Conservation (phyloP, 148 eudicot genomes). For the Rheum nobile region DNA sequence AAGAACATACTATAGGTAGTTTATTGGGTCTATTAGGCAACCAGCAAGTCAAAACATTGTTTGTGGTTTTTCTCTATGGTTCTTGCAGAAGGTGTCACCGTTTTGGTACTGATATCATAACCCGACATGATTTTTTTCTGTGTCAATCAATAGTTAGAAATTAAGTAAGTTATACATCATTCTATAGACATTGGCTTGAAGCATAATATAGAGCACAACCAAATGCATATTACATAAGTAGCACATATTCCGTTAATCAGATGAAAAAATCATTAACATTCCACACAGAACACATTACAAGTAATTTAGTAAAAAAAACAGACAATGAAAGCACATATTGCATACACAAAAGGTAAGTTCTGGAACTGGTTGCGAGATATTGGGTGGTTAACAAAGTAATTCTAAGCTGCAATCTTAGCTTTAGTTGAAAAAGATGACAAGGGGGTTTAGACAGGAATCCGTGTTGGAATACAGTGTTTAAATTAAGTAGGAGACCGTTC, state of each 20-base stretch:
- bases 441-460: too few relatives aligned
- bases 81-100: conserved; percentile 15
- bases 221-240: not conserved
- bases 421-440: not conserved
- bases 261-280: too few relatives aligned
- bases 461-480: not conserved
- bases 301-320: not conserved
- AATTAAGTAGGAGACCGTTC: not conserved
- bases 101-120: conserved; percentile 14
- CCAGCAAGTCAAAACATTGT: conserved; percentile 8
- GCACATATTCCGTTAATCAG: not conserved
- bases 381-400: not conserved
- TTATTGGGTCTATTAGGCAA: not conserved
- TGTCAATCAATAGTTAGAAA: too few relatives aligned
- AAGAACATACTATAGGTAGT: not conserved
- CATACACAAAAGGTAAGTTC: not conserved
- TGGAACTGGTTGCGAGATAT: not conserved
- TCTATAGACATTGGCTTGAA: not conserved
- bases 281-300: too few relatives aligned
- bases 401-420: not conserved
- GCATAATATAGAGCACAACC: not conserved
- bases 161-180: not conserved
- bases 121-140: conserved; percentile 26
- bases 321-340: too few relatives aligned
- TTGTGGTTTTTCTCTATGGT: conserved; percentile 13